A percentile compares a stretch with the other conserved stretches of the same genome.
Conservation (phyloP, 176 grass and related monocot species). For the Oryza rufipogon region DNA sequence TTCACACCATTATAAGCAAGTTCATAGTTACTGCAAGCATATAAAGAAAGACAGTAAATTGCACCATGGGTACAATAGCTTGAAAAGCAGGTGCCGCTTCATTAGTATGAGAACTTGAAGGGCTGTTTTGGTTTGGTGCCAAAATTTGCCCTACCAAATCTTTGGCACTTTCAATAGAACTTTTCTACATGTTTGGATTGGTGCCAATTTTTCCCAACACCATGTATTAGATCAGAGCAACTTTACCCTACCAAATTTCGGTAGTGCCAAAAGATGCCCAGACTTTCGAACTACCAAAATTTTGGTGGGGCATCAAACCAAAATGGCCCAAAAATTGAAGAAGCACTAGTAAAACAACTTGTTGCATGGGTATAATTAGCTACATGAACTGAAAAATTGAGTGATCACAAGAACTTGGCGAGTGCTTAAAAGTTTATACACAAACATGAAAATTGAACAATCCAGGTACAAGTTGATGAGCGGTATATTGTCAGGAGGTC, state of each 20-base stretch:
- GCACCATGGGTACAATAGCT: slow-evolving; percentile 7
- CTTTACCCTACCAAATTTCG: too few species aligned
- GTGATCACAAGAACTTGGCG: not conserved
- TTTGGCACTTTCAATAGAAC: too few species aligned
- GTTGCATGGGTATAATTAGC: not conserved
- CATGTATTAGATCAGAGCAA: too few species aligned
- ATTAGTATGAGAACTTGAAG: not conserved
- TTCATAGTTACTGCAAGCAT: slow-evolving; percentile 3
- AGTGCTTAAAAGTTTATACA: not conserved
- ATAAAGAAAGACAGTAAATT: slow-evolving; percentile 3
- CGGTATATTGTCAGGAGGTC: not conserved
- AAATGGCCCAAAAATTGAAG: not conserved
- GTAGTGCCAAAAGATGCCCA: too few species aligned
- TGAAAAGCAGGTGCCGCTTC: not conserved
- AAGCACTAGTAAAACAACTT: not conserved
- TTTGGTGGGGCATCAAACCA: too few species aligned
- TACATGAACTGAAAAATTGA: not conserved
- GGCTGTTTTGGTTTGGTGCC: too few species aligned
- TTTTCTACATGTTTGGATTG: too few species aligned
- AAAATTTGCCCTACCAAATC: too few species aligned
- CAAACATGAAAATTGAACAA: not conserved
- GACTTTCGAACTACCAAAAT: too few species aligned
- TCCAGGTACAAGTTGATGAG: not conserved
- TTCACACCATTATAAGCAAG: slow-evolving; percentile 35
- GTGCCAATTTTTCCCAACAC: too few species aligned